Base-by-base conservation (phyloP, 1,284 basidiomycete species). In the Thelephora terrestris region DNA sequence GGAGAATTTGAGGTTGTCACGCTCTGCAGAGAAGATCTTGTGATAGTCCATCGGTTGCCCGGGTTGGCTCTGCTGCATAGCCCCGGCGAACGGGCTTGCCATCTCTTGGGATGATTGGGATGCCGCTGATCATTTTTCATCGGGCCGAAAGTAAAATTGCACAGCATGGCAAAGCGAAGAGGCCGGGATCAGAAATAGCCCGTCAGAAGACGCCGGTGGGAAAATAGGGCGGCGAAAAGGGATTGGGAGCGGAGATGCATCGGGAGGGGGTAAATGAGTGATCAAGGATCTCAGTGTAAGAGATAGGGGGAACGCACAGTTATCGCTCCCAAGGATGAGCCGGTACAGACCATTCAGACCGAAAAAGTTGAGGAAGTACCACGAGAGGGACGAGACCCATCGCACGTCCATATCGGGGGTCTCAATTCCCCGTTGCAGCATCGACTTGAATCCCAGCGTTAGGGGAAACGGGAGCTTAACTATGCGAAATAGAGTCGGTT, bases 311-410 rank as follows among this genome's bases (percentile, higher is more conserved):
- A 27, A 70, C 83, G 61, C 58, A 95, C 93, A 78, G 61, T 96
- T 95, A 52, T 93, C 91, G 44, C 79, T 79, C 7, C 96, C 96
- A 50, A 99, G 81, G 47, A 99, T 79, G 48, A 98, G 81, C 51
- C 87, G 85, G 72, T 97, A 98, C 12, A 99, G 70, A 16, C 94
- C 93, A 61, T 97, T 98, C 50, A 99, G 71, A 47, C 96, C 96
- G 63, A 99, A 99, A 64, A 98, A 89, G 71, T 97, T 98, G 58
- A 99, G 79, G 68, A 99, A 99, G 70, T 99, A 99, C 96, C 96
- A 99, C 25, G 91, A 95, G 50, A 99, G 74, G 9, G 94, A 96
- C 12, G 95, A 98, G 29, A 99, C 96, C 95, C 96, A 99, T 67
- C 90, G 81, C 17, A 98, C 94, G 64, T 98, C 92, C 82, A 99